Percentiles rank a stretch among this genome's conserved stretches.
phyloP scores from a whole-genome alignment of 305 asterid species.

The Striga hermonthica region DNA sequence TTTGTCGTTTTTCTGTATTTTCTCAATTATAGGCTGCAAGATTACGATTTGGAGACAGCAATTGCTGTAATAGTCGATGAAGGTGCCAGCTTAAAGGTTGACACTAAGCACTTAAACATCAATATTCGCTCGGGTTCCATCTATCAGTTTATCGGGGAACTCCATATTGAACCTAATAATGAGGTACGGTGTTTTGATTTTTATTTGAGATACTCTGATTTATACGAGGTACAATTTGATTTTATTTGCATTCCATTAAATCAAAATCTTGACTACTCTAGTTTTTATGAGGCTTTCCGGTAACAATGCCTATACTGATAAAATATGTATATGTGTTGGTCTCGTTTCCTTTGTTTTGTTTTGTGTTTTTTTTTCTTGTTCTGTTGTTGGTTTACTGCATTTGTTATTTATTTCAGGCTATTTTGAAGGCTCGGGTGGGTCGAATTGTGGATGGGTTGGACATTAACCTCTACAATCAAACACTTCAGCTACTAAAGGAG shows the following conservation, averaged over 20 bases:
- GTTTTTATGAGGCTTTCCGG: background rate
- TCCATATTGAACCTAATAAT: conserved; percentile 49
- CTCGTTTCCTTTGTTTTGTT: background rate
- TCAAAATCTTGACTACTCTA: too few species aligned
- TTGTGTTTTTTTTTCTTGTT: background rate
- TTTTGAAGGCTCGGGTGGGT: conserved; percentile 83
- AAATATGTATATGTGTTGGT: background rate
- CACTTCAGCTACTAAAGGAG: conserved; percentile 64
- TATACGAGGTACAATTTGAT: too few species aligned
- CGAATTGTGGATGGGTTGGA: conserved; percentile 91
- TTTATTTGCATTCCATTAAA: too few species aligned
- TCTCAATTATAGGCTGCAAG: conserved; percentile 57
- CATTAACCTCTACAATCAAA: conserved; percentile 71
- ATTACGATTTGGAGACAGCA: conserved; percentile 59
- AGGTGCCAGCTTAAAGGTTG: conserved; percentile 58
- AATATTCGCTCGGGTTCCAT: conserved; percentile 64
- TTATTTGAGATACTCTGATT: background rate
- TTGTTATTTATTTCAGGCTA: conserved; percentile 48
- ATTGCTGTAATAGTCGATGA: conserved; percentile 67
- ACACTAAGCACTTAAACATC: conserved; percentile 61
- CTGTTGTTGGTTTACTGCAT: conserved; percentile 3
- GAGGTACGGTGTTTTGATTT: conserved; percentile 45
- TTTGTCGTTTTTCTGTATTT: background rate
- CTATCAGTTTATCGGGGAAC: conserved; percentile 92
- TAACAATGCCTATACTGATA: background rate